Evolutionary conservation across 2,329 filamentous ascomycete genomes (phyloP).

Genomic region (Ophiobolus disseminans): DNA sequence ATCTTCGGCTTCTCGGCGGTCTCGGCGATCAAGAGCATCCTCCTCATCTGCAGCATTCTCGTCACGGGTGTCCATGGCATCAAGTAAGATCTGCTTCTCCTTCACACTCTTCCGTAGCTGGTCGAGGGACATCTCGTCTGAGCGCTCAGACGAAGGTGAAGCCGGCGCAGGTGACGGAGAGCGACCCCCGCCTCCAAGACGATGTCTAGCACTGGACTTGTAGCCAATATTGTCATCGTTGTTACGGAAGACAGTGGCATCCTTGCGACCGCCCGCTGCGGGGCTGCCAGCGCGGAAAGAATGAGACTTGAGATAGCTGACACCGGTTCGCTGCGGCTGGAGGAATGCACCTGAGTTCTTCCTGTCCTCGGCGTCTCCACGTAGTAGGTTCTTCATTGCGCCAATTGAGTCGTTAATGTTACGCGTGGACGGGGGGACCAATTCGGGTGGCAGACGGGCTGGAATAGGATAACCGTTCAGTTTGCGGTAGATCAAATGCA

Average conservation of each 20-base stretch:
- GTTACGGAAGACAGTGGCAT: constrained; percentile 96
- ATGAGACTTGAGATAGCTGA: constrained; percentile 95
- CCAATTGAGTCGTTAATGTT: constrained; percentile 94
- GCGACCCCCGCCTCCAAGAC: constrained; percentile 70
- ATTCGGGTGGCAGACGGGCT: constrained; percentile 83
- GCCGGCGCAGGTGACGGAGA: constrained; percentile 77
- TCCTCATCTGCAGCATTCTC: constrained; percentile 90
- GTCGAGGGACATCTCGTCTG: constrained; percentile 84
- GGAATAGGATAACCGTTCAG: constrained; percentile 95
- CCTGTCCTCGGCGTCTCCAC: constrained; percentile 85
- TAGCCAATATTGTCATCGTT: constrained; percentile 92
- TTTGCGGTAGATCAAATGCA: constrained; percentile 98
- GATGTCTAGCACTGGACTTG: constrained; percentile 88
- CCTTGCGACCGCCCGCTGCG: constrained; percentile 73
- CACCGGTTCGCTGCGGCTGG: constrained; percentile 94
- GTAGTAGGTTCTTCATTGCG: constrained; percentile 86
- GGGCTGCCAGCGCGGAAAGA: constrained; percentile 78
- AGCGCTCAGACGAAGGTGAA: constrained; percentile 63
- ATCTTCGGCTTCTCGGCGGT: constrained; percentile 91
- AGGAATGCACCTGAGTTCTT: constrained; percentile 90
- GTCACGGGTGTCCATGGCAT: constrained; percentile 96
- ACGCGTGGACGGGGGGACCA: constrained; percentile 91
- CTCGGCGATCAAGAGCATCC: constrained; percentile 86
- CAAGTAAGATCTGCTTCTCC: constrained; percentile 91
- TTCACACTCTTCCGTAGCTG: constrained; percentile 91